Percentiles rank a stretch among this genome's conserved stretches.
phyloP scores from a whole-genome alignment of 225 moss, liverwort and hornwort species.

The Pleurozium schreberi region DNA sequence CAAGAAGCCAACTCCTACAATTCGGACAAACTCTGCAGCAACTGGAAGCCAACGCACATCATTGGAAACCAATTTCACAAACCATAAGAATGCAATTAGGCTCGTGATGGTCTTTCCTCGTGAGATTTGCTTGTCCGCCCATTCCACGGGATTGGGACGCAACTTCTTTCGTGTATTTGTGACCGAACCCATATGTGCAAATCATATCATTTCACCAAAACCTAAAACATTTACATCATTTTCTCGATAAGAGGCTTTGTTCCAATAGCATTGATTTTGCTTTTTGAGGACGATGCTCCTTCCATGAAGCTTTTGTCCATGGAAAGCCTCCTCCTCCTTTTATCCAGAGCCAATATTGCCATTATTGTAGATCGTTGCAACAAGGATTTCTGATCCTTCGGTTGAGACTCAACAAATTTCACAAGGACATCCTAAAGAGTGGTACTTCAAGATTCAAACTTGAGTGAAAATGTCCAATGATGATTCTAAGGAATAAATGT shows the following conservation, averaged over 20 bases:
- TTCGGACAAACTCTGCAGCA: constrained; percentile 43
- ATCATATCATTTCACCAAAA: background rate
- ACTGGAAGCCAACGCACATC: constrained; percentile 48
- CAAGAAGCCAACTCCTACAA: constrained; percentile 43
- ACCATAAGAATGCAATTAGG: constrained; percentile 22
- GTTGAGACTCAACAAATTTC: background rate
- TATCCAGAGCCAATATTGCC: accelerated
- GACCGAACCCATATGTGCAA: background rate
- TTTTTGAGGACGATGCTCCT: background rate
- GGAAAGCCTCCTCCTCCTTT: background rate
- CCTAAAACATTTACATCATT: background rate
- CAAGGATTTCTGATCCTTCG: background rate
- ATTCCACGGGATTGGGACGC: constrained; percentile 16
- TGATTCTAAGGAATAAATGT: accelerated
- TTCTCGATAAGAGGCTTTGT: background rate
- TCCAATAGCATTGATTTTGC: background rate
- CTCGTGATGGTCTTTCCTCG: constrained; percentile 12
- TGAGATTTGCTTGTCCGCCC: constrained; percentile 40
- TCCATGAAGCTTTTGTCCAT: background rate
- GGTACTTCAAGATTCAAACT: background rate
- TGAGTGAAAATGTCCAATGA: background rate
- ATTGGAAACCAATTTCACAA: constrained; percentile 33
- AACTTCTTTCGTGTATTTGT: constrained; percentile 9
- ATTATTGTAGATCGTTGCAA: accelerated
- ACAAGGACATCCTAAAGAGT: background rate